Percentiles rank a stretch among this genome's conserved stretches.
phyloP scores from a whole-genome alignment of 352 stramenopile species.

The Phytophthora ohioensis region DNA sequence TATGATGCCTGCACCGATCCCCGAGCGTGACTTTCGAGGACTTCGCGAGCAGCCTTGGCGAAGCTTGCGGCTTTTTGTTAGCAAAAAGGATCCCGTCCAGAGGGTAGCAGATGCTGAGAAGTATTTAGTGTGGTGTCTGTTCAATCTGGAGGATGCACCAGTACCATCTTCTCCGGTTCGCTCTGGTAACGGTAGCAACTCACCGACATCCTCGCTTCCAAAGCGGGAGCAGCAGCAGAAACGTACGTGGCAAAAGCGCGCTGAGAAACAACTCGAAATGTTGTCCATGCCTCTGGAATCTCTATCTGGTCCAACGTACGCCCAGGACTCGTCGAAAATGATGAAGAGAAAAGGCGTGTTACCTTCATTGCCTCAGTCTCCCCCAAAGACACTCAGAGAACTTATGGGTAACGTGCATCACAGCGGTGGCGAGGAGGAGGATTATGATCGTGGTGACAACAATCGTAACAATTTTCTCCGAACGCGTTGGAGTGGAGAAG shows the following conservation, averaged over 20 bases:
- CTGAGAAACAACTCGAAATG: conserved; percentile 72
- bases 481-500: conserved; percentile 45
- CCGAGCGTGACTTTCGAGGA: conserved; percentile 60
- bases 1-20: conserved; percentile 82
- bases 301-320: conserved; percentile 51
- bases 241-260: conserved; percentile 65
- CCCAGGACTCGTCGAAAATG: conserved; percentile 79
- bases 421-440: conserved; percentile 21
- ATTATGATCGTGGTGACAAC: conserved; percentile 18
- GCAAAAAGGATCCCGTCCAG: conserved; percentile 40
- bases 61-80: conserved; percentile 31
- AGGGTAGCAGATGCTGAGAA: conserved; percentile 62
- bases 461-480: conserved; percentile 25
- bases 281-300: conserved; percentile 77
- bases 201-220: conserved; percentile 22
- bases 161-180: conserved; percentile 4
- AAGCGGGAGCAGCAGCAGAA: conserved; percentile 37
- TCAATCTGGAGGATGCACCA: conserved; percentile 45
- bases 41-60: conserved; percentile 40
- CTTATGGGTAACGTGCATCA: conserved; percentile 62
- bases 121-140: conserved; percentile 75
- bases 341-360: conserved; percentile 79
- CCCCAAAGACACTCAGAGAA: conserved; percentile 69
- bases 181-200: conserved; percentile 9
- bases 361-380: conserved; percentile 63